phyloP scores from a whole-genome alignment of 805 yeast genomes.

The Metschnikowia shivogae region DNA sequence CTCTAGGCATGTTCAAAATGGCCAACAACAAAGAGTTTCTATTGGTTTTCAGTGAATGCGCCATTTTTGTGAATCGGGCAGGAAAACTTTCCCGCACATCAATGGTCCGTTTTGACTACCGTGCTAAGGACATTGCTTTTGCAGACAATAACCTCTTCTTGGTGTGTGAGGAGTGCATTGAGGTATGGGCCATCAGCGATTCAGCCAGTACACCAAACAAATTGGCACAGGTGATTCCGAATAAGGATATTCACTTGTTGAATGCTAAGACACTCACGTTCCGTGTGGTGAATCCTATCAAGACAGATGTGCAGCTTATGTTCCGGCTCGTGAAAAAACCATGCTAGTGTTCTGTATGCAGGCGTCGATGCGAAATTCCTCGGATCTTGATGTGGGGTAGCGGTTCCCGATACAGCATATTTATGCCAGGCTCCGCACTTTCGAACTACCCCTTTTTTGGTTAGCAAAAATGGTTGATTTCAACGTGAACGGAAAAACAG shows the following conservation, averaged over 20 bases:
- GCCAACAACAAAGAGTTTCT: conserved; percentile 50
- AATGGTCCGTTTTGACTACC: conserved; percentile 41
- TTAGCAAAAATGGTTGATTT: conserved; percentile 35
- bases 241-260: conserved; percentile 52
- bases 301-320: conserved; percentile 58
- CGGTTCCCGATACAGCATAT: too few relatives aligned
- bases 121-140: conserved; percentile 35
- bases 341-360: neutral
- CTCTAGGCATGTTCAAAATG: conserved; percentile 64
- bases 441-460: neutral
- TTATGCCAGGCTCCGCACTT: neutral
- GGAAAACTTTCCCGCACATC: conserved; percentile 49
- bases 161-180: conserved; percentile 63
- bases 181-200: conserved; percentile 58
- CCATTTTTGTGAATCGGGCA: conserved; percentile 57
- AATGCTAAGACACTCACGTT: conserved; percentile 22
- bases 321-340: conserved; percentile 19
- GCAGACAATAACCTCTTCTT: conserved; percentile 34
- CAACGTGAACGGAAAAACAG: conserved; percentile 57
- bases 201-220: conserved; percentile 41
- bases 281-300: conserved; percentile 61
- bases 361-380: neutral
- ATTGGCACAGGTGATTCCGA: conserved; percentile 65
- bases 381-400: conserved; percentile 3
- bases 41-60: conserved; percentile 67